These are phyloP conservation scores for Logfia minima DNA, from an alignment of 129 eudicot species.

Conservation along the genomic window DNA sequence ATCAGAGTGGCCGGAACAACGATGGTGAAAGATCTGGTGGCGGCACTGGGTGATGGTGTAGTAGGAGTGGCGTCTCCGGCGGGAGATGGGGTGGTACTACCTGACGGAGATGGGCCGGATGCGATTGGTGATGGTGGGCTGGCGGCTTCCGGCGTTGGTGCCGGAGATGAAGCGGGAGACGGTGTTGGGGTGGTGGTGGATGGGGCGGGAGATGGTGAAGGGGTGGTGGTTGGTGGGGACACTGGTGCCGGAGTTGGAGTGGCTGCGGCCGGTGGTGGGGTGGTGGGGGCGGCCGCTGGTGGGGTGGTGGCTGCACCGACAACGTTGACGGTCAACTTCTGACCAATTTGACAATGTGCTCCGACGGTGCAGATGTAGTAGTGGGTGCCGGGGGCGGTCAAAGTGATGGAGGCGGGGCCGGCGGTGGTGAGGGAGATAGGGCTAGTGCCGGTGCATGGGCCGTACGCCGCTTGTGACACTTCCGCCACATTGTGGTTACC, in stretches of 20 bases:
- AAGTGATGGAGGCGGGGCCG: slow-evolving; percentile 53
- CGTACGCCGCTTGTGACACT: slow-evolving; percentile 46
- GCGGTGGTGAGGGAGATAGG: slow-evolving; percentile 30
- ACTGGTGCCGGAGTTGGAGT: slow-evolving; percentile 29
- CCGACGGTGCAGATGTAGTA: slow-evolving; percentile 53
- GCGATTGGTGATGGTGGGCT: slow-evolving; percentile 29
- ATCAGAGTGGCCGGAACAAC: slow-evolving; percentile 47
- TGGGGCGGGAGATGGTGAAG: slow-evolving; percentile 29
- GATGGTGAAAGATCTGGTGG: slow-evolving; percentile 32
- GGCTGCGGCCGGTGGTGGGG: slow-evolving; percentile 30
- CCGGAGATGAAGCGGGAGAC: slow-evolving; percentile 22
- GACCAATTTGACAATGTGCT: slow-evolving; percentile 42
- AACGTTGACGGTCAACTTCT: slow-evolving; percentile 49
- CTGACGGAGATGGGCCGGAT: slow-evolving; percentile 25
- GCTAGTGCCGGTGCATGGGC: slow-evolving; percentile 54
- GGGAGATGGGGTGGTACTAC: slow-evolving; percentile 26
- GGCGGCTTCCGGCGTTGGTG: slow-evolving; percentile 25
- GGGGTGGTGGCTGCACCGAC: slow-evolving; percentile 29
- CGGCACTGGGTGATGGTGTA: slow-evolving; percentile 35
- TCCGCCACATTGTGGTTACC: slow-evolving; percentile 47
- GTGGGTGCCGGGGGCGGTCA: slow-evolving; percentile 44
- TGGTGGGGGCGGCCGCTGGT: slow-evolving; percentile 33
- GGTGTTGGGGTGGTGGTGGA: slow-evolving; percentile 29
- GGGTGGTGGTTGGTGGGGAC: slow-evolving; percentile 24
- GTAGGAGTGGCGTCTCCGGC: slow-evolving; percentile 22